Evolutionary conservation across 2,329 filamentous ascomycete genomes (phyloP), one percentile per base, ranked within the genome.

Genomic region (Hypomyces perniciosus): DNA sequence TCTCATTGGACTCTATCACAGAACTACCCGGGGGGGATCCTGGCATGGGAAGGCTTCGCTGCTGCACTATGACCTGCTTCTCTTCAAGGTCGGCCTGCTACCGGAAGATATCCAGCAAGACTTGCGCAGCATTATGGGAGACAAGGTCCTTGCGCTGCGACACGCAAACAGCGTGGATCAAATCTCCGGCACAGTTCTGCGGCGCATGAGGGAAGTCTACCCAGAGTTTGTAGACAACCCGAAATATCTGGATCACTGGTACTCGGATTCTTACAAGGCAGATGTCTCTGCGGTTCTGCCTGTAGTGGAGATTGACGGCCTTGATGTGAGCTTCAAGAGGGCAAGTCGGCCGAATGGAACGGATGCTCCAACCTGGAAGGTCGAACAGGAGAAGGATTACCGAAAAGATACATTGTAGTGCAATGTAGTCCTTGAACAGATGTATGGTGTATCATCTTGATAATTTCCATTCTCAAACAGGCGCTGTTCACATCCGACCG

Each of bases 1-100:
- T 0, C 64, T 89, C 34, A 75, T 75, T 0, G 85, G 83, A 1
- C 72, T 88, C 7, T 82, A 81, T 59, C 76, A 78, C 58, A 75
- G 85, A 31, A 79, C 84, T 0, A 81, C 75, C 7, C 65, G 69
- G 9, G 85, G 85, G 13, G 85, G 85, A 1, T 85, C 81, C 1
- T 87, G 84, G 73, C 73, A 82, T 52, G 83, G 83, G 44, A 80
- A 77, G 47, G 80, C 77, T 0, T 84, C 81, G 1, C 70, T 88
- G 13, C 73, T 83, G 59, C 84, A 88, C 58, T 88, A 88, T 61
- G 83, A 88, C 55, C 72, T 86, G 1, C 75, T 85, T 2, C 73
- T 88, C 26, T 77, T 86, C 59, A 73, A 77, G 13, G 72, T 81
- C 0, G 84, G 84, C 1, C 65, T 79, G 37, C 80, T 86, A 54